phyloP scores from a whole-genome alignment of 2,329 filamentous ascomycete genomes.

The Seiridium cupressi region DNA sequence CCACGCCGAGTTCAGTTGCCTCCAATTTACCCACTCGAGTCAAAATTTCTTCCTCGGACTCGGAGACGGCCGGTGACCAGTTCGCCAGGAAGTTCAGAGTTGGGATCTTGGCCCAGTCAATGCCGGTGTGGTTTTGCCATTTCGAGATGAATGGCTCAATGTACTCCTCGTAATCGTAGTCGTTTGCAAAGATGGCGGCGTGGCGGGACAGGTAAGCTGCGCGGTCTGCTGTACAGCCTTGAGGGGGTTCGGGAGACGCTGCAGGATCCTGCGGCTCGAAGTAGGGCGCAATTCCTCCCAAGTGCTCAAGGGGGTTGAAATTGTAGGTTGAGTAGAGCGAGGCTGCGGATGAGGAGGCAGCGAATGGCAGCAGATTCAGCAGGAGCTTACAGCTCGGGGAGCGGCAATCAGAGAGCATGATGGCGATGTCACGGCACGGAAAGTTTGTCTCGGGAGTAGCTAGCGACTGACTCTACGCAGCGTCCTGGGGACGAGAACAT shows the following conservation, averaged over 20 bases:
- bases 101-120: conserved; percentile 56
- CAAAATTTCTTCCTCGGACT: conserved; percentile 55
- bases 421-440: neutral
- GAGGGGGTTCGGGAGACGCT: conserved; percentile 39
- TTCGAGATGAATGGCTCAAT: conserved; percentile 58
- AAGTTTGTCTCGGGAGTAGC: too few relatives aligned
- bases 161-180: conserved; percentile 56
- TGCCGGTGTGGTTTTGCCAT: conserved; percentile 51
- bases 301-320: conserved; percentile 15
- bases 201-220: conserved; percentile 59
- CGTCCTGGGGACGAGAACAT: too few relatives aligned
- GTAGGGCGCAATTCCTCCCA: conserved; percentile 31
- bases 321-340: conserved; percentile 14
- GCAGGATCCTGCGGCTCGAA: conserved; percentile 53
- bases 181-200: conserved; percentile 59
- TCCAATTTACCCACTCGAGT: conserved; percentile 61
- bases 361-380: conserved; percentile 8
- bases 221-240: conserved; percentile 47
- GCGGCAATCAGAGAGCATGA: neutral
- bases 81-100: conserved; percentile 53
- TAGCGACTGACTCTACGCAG: too few relatives aligned
- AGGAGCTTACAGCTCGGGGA: neutral
- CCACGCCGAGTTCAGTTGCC: conserved; percentile 56
- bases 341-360: conserved; percentile 9
- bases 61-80: conserved; percentile 57